Evolutionary conservation across 2,329 filamentous ascomycete species (phyloP).

Genomic region (Ophiostoma fasciatum): DNA sequence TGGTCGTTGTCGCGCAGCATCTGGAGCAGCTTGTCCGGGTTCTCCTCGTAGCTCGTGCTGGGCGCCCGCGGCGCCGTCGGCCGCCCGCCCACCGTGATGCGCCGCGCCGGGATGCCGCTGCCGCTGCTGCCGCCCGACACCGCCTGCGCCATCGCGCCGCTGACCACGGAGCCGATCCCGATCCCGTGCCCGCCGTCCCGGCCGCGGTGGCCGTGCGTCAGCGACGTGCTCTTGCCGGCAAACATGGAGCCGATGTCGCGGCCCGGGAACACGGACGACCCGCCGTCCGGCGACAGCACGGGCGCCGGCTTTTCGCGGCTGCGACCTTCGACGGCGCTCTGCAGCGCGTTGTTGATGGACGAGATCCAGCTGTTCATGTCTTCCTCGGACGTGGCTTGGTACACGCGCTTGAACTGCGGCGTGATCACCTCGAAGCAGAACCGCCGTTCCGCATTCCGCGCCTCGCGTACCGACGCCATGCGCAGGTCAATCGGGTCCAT

Average conservation of each 20-base stretch:
- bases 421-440: constrained; percentile 99
- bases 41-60: constrained; percentile 63
- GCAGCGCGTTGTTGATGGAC: constrained; percentile 91
- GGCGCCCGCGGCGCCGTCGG: constrained; percentile 49
- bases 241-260: constrained; percentile 86
- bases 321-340: constrained; percentile 83
- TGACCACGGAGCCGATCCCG: constrained; percentile 24
- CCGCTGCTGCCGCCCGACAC: constrained; percentile 27
- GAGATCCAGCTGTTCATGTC: constrained; percentile 96
- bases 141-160: constrained; percentile 22
- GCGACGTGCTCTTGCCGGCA: constrained; percentile 75
- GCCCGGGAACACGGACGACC: constrained; percentile 45
- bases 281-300: constrained; percentile 17
- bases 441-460: constrained; percentile 80
- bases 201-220: constrained; percentile 33
- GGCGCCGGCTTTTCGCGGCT: constrained; percentile 38
- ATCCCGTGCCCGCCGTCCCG: constrained; percentile 19
- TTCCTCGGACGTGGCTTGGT: constrained; percentile 94
- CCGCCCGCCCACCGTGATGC: constrained; percentile 82
- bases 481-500: constrained; percentile 96
- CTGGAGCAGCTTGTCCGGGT: constrained; percentile 73
- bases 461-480: constrained; percentile 92
- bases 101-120: constrained; percentile 52
- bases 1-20: constrained; percentile 80
- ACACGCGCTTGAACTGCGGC: constrained; percentile 87